Base-by-base conservation (phyloP, 176 grass and related monocot genomes). In the Juncus inflexus region DNA sequence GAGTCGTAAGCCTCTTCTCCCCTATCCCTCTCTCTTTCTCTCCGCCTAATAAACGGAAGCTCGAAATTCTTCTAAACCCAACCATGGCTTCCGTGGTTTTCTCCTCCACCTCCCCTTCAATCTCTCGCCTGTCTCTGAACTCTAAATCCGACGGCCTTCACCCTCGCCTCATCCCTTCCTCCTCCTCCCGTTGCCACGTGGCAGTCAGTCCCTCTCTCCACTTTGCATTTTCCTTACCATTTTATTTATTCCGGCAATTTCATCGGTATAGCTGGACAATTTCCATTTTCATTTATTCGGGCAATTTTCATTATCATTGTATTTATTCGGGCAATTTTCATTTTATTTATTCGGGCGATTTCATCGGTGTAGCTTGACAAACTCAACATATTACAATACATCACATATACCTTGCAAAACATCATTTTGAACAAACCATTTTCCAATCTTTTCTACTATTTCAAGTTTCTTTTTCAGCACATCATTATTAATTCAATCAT, bases 71-170 rank as follows among this genome's bases (percentile, higher is more conserved):
- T 52, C 42, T 35, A n/a, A n/a, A 58, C 13, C 4, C 19, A 58
- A 63, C 1, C 50, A 80, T 80, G 78, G 78, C 62, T 12, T 73
- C 77, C 69, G 15, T 74, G 16, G 40, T 67, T 28, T 67, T 64
- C 15, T 74, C 62, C 39, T 64, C 78, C 15, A 15, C 78, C 51
- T 60, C 62, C 61, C 38, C 51, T 65, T 73, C 52, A 5, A 74
- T 52, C 68, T 61, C 66, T 14, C 37, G 14, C 11, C 53, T 35
- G 43, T 56, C 60, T 12, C 6, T 15, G 37, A 50, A 61, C 42
- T 16, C 16, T 49, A 51, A 7, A 15, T 52, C 65, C 53, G 28
- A 64, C 2, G 35, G 66, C 2, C 14, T 28, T 60, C 61, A 65
- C 2, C 39, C 55, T 65, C 78, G 62, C 16, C 42, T 61, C 53